A percentile compares a stretch with the other conserved stretches of the same genome.
Conservation (phyloP, 1,284 basidiomycete species). For the Sporisorium iseilematis-ciliati region DNA sequence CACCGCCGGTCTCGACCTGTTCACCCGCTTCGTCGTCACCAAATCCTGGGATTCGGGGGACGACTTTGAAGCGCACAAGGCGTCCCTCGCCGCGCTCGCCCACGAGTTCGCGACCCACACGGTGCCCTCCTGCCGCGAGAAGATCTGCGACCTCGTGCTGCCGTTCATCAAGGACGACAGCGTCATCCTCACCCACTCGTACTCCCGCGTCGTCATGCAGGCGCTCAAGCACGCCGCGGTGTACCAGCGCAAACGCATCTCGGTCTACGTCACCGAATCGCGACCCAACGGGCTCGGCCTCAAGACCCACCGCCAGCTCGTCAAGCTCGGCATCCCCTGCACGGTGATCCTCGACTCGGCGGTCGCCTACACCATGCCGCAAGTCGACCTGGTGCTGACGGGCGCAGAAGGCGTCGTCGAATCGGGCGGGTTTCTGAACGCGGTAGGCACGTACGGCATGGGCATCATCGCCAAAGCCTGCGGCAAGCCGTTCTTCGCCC, state of each 20-base stretch:
- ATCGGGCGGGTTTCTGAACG: constrained; percentile 75
- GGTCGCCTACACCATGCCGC: constrained; percentile 96
- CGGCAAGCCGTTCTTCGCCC: constrained; percentile 95
- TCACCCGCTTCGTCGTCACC: constrained; percentile 86
- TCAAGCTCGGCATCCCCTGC: constrained; percentile 87
- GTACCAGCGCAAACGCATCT: constrained; percentile 82
- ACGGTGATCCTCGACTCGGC: constrained; percentile 95
- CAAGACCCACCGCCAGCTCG: constrained; percentile 61
- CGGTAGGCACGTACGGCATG: constrained; percentile 93
- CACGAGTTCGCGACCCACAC: constrained; percentile 77
- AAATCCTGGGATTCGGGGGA: constrained; percentile 83
- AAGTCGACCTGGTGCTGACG: constrained; percentile 92
- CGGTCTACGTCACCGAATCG: constrained; percentile 96
- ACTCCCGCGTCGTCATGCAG: constrained; percentile 95
- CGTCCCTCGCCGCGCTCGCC: constrained; percentile 82
- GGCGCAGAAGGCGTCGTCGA: constrained; percentile 98
- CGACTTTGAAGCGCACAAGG: constrained; percentile 85
- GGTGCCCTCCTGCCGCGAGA: constrained; percentile 78
- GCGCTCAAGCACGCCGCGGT: constrained; percentile 86
- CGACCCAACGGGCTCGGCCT: constrained; percentile 79
- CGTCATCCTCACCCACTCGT: constrained; percentile 90
- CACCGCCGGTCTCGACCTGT: constrained; percentile 89
- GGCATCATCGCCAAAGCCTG: constrained; percentile 94
- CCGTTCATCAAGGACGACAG: constrained; percentile 95
- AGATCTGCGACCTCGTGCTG: constrained; percentile 88